Evolutionary conservation across 2,329 filamentous ascomycete species (phyloP), one percentile per base, ranked within the genome.

Genomic region (Eutypa lata): DNA sequence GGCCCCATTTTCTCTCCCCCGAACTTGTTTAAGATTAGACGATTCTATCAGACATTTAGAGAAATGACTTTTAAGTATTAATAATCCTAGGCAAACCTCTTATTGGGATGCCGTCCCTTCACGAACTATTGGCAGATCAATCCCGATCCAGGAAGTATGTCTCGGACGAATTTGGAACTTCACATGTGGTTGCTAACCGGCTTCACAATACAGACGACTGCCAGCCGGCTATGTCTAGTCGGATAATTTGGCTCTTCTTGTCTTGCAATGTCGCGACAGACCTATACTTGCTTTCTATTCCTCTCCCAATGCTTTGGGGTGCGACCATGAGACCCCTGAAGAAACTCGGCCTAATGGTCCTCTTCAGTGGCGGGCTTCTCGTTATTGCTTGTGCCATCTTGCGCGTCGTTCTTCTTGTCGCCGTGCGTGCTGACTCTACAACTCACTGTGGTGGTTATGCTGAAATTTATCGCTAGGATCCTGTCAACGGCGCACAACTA

Each of bases 231-330:
- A 68, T 79, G 13, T 75, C 76, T 2, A 70, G 68, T 31, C 70
- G 75, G 43, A 70, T 78, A 52, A 68, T 79, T 48, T 78, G 76
- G 61, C 72, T 77, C 11, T 75, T 74, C 3, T 75, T 78, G n/a
- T 66, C 71, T 14, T 66, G 79, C 54, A 85, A 84, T 56, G 74
- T 83, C 2, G 58, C 69, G 1, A 86, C 82, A 3, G 83, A 86
- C 57, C 49, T 83, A 1, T 85, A 84, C 57, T 70, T 85, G n/a
- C 77, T 85, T 52, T 74, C 75, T 26, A 83, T 85, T 37, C 81
- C 81, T 0, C 69, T 82, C 4, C 81, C 81, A 1, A 79, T 83
- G 66, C 66, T 73, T 1, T 76, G 70, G 68, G 63, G 65, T 49
- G 69, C 71, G 3, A 68, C 57, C 7, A 64, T 76, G 56, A 67